Base-by-base conservation (phyloP, 140 eudicot species). In the Erigeron philadelphicus region DNA sequence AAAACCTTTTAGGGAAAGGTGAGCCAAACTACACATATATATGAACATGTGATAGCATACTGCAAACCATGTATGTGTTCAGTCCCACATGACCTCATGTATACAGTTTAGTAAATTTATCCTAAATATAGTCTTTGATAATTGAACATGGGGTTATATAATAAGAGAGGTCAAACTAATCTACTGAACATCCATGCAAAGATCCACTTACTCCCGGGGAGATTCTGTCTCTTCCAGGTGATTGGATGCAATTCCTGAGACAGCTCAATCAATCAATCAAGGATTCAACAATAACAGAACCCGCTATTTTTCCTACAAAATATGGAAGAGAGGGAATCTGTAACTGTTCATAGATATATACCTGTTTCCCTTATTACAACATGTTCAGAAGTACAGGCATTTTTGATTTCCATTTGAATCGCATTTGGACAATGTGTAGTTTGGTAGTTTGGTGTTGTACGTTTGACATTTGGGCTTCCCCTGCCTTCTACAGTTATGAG, bases 171-270 rank as follows among this genome's bases (percentile, higher is more conserved):
- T 38, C 56, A 68, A 67, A 75, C 40, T 10, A 61, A 69, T 68
- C 17, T 66, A 55, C 18, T 53, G 19, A 67, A 64, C 73, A 71
- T 67, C 45, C 52, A 21, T 19, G 77, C 56, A 61, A 61, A 63
- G 58, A 68, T 71, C 55, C 44, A 76, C 97, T 82, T 81, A 83
- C 96, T 77, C 83, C 63, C 68, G 77, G 53, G 76, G 62, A 63
- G 57, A 74, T 58, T 21, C 68, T 62, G 69, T 78, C 78, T 73
- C 87, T 50, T 53, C 59, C 74, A 72, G 48, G 71, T 50, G 74
- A 77, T 66, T 72, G 80, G 84, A 67, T 52, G 82, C 77, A 68
- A 65, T 64, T 73, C 93, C 95, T 87, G 85, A 70, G 71, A 68
- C 69, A 78, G 62, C 67, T 59, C 19, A 49, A 52, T 17, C 40